Percentiles rank a stretch among this genome's conserved stretches.
phyloP scores from a whole-genome alignment of 345 rosid species.

The Gossypium arboreum region DNA sequence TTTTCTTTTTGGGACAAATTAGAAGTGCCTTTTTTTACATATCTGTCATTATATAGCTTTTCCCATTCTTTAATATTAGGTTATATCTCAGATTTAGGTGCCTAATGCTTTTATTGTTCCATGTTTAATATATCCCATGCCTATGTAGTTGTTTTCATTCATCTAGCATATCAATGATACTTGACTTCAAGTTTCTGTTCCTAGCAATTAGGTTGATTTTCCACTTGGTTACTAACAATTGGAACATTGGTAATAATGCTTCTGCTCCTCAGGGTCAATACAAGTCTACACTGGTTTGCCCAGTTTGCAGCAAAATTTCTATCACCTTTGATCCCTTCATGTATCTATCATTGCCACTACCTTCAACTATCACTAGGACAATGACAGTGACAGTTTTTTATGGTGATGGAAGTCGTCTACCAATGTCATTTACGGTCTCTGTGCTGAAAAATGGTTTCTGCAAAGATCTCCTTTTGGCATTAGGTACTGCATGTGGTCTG shows the following conservation, averaged over 20 bases:
- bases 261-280: constrained; percentile 77
- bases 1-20: not conserved
- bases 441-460: constrained; percentile 66
- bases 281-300: constrained; percentile 90
- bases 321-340: constrained; percentile 94
- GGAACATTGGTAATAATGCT: constrained; percentile 15
- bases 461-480: constrained; percentile 69
- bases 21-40: not conserved
- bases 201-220: not conserved
- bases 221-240: constrained; percentile 10
- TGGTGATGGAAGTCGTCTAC: constrained; percentile 67
- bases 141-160: not conserved
- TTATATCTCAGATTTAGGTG: not conserved
- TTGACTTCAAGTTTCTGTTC: not conserved
- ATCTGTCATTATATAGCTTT: not conserved
- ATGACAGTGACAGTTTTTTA: constrained; percentile 85
- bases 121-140: not conserved
- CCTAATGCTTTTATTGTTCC: not conserved
- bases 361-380: constrained; percentile 67
- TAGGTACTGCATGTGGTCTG: constrained; percentile 76
- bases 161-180: constrained; percentile 1
- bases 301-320: constrained; percentile 76
- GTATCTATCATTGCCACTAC: constrained; percentile 90
- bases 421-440: constrained; percentile 71
- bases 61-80: not conserved